Conservation (phyloP, 352 stramenopile species). For the Aphanomyces invadans region DNA sequence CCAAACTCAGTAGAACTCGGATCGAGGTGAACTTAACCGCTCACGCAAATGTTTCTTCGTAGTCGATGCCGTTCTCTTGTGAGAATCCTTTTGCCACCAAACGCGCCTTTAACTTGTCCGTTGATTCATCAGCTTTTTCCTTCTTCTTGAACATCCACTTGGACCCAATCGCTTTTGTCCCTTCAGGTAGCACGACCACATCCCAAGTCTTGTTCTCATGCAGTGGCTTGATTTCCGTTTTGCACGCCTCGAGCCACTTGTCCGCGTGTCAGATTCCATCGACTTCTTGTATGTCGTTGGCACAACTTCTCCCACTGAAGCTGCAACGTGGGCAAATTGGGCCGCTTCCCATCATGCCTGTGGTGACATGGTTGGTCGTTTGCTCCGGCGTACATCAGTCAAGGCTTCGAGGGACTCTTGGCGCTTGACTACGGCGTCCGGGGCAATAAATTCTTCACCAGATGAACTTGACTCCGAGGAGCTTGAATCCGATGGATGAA, state of each 20-base stretch:
- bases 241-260: not conserved
- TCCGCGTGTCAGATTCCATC: not conserved
- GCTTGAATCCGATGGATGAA: slow-evolving; percentile 36
- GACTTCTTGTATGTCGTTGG: not conserved
- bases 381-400: not conserved
- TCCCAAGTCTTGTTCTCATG: not conserved
- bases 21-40: not conserved
- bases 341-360: not conserved
- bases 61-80: not conserved
- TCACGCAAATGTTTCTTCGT: not conserved
- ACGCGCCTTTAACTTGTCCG: not conserved
- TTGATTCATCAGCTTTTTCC: not conserved
- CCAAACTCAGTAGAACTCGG: not conserved
- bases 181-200: not conserved
- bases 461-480: slow-evolving; percentile 65
- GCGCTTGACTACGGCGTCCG: not conserved
- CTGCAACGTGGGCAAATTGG: not conserved
- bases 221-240: not conserved
- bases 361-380: not conserved
- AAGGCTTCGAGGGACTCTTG: not conserved
- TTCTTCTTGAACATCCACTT: not conserved
- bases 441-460: slow-evolving; percentile 37
- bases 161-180: not conserved
- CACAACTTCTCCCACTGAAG: not conserved
- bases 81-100: not conserved